Conservation (phyloP, 2,329 filamentous ascomycete species). For the Trichophyton rubrum region DNA sequence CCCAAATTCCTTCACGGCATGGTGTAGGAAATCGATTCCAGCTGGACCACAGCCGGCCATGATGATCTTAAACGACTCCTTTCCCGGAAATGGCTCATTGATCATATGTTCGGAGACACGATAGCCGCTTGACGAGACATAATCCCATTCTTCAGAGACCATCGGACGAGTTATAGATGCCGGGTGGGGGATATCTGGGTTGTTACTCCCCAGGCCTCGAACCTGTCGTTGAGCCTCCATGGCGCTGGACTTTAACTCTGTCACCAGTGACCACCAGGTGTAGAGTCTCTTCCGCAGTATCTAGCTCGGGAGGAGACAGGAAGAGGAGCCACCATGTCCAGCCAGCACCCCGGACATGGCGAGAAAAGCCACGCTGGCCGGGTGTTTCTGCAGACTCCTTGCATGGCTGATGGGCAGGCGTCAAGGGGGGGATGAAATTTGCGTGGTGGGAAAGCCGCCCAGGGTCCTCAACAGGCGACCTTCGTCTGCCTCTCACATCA, state of each 20-base stretch:
- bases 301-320: background rate
- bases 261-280: background rate
- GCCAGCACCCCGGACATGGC: background rate
- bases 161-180: slow-evolving; percentile 11
- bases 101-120: slow-evolving; percentile 12
- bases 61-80: slow-evolving; percentile 13
- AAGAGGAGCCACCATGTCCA: background rate
- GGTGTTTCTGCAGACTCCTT: background rate
- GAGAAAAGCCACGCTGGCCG: background rate
- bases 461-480: background rate
- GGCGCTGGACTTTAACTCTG: background rate
- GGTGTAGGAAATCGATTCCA: slow-evolving; percentile 16
- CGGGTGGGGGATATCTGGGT: slow-evolving; percentile 12
- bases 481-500: background rate
- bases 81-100: slow-evolving; percentile 10
- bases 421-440: background rate
- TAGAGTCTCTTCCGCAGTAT: background rate
- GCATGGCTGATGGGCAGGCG: background rate
- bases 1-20: slow-evolving; percentile 10
- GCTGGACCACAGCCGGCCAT: slow-evolving; percentile 14
- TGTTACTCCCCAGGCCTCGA: slow-evolving; percentile 11
- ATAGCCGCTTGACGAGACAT: slow-evolving; percentile 11
- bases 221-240: background rate
- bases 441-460: background rate
- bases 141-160: slow-evolving; percentile 10